Evolutionary conservation across 768 basidiomycete genomes (phyloP).

Genomic region (Xerocomellus dryophilus): DNA sequence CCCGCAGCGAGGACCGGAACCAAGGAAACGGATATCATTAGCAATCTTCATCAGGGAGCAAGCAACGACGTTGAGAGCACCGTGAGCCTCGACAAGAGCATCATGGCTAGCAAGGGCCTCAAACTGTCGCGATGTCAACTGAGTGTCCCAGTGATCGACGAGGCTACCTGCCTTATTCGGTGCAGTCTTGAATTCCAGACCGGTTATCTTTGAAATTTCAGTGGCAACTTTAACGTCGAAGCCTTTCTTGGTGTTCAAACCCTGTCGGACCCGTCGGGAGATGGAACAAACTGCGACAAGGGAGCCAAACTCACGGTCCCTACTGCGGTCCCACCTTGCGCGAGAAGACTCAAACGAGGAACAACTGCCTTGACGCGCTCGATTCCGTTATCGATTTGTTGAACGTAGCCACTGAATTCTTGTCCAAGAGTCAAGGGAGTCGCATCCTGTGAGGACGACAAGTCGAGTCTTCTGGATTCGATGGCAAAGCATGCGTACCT

Average conservation of each 20-base stretch:
- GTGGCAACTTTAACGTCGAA: constrained; percentile 93
- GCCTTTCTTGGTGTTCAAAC: constrained; percentile 93
- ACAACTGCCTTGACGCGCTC: constrained; percentile 76
- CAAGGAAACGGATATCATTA: constrained; percentile 97
- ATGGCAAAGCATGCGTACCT: constrained; percentile 40
- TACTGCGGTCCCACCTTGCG: constrained; percentile 98
- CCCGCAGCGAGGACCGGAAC: constrained; percentile 95
- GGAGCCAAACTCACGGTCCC: constrained; percentile 70
- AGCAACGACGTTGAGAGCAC: constrained; percentile 94
- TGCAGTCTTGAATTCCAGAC: constrained; percentile 89
- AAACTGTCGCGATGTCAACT: constrained; percentile 53
- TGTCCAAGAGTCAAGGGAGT: constrained; percentile 97
- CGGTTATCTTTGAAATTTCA: constrained; percentile 89
- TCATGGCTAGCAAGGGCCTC: constrained; percentile 98
- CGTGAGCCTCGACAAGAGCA: constrained; percentile 95
- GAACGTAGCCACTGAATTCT: constrained; percentile 98
- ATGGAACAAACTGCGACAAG: not conserved
- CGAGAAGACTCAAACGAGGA: constrained; percentile 83
- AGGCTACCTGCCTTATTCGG: constrained; percentile 82
- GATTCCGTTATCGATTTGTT: constrained; percentile 89
- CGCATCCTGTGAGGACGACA: constrained; percentile 64
- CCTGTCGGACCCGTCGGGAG: constrained; percentile 45
- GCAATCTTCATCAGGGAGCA: constrained; percentile 99
- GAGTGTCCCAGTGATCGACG: not conserved
- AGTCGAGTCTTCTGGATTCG: not conserved